Base-by-base conservation (phyloP, 1,139 yeast genomes). In the Ogataea hybrid region DNA sequence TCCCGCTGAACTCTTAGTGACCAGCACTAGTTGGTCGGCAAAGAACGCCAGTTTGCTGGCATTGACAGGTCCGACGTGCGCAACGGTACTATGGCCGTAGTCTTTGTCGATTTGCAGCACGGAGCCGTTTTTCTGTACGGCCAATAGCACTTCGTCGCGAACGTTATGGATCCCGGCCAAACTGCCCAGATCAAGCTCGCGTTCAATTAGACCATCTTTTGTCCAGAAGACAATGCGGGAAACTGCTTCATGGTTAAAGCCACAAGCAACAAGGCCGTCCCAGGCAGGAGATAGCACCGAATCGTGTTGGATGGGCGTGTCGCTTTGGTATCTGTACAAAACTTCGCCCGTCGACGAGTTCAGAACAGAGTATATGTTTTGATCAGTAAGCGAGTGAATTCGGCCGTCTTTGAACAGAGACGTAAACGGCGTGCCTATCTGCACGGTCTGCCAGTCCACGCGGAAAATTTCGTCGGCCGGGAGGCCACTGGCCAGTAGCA, bases 371-470 rank as follows among this genome's bases (percentile, higher is more conserved):
- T 67, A 47, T 4, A 64, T 37, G 10, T 59, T 54, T 11, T 51
- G 28, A 4, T 57, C 47, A 3, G 67, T 54, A 2, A 65, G 40
- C 3, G 60, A 47, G 7, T 57, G 31, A 1, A 58, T 32, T 11
- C 43, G 40, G 9, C 48, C 51, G 9, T 48, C 44, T 2, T 41
- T 22, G 9, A 49, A 20, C 2, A 61, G 28, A 3, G 61, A 43
- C 12, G 52, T 47, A 5, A 45, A 39, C 5, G 57, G 56, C 8
- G 48, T 32, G 0, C 71, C 70, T n/a, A 62, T 51, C 38, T 61
- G 62, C 5, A 48, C 52, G 2, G 60, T 53, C 32, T 62, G 61
- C 70, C 70, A 67, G 38, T 66, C 71, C n/a, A 54, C 48, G 14
- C 53, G 48, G 46, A 58, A 63, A 1, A 66, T 61, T 32, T 66